These are phyloP conservation scores for Parathielavia hyrcaniae DNA, from an alignment of 495 filamentous ascomycete genomes.

Conservation along the genomic window DNA sequence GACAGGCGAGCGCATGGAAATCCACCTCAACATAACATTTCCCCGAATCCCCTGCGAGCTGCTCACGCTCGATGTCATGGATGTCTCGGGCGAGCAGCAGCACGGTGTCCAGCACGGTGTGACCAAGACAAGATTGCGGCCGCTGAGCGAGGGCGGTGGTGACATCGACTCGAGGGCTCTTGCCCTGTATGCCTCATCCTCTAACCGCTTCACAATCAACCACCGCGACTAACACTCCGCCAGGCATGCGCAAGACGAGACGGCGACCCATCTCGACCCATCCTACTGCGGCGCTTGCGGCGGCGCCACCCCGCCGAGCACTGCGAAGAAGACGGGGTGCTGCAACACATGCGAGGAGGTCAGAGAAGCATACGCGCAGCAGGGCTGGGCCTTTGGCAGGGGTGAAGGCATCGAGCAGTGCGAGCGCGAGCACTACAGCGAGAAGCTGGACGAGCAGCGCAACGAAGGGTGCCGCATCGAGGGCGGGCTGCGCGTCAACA, in stretches of 20 bases:
- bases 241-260: conserved; percentile 56
- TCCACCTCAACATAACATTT: conserved; percentile 96
- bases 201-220: not conserved
- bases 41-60: conserved; percentile 91
- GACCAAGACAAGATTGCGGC: conserved; percentile 73
- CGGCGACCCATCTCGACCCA: conserved; percentile 78
- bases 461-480: conserved; percentile 93
- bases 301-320: conserved; percentile 66
- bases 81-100: conserved; percentile 94
- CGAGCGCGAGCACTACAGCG: conserved; percentile 83
- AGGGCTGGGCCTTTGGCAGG: conserved; percentile 87
- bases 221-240: not conserved
- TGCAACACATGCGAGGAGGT: conserved; percentile 98
- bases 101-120: conserved; percentile 88
- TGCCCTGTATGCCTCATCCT: conserved; percentile 58
- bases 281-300: conserved; percentile 92
- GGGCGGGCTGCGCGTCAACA: conserved; percentile 89
- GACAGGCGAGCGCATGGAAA: conserved; percentile 92
- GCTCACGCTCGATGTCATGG: conserved; percentile 96
- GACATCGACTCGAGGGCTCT: conserved; percentile 69
- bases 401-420: conserved; percentile 95
- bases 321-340: conserved; percentile 69
- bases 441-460: conserved; percentile 78
- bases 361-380: conserved; percentile 79
- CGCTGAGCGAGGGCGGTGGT: conserved; percentile 65